Evolutionary conservation across 768 basidiomycete genomes (phyloP).

Genomic region (Collybiopsis confluens): DNA sequence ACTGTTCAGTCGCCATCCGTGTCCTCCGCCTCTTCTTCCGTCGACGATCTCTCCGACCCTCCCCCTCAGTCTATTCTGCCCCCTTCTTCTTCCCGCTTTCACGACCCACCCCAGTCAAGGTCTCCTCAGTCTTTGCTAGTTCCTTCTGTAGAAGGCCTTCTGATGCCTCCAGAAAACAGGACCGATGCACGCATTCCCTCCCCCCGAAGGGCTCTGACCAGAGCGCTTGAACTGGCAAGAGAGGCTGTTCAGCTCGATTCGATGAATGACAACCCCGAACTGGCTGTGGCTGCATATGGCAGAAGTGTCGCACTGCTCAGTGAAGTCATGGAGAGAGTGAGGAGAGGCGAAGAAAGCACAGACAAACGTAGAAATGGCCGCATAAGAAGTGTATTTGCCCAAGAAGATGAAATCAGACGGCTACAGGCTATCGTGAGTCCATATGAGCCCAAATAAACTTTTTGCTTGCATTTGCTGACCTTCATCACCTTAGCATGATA

Average conservation of each 20-base stretch:
- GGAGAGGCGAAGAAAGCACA: constrained; percentile 77
- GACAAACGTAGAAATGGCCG: constrained; percentile 60
- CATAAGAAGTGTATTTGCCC: constrained; percentile 79
- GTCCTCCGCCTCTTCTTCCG: constrained; percentile 20
- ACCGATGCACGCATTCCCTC: constrained; percentile 61
- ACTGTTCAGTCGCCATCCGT: constrained; percentile 56
- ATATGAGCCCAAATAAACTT: too few relatives aligned
- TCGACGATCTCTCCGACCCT: constrained; percentile 54
- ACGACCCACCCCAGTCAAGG: constrained; percentile 14
- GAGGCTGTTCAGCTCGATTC: constrained; percentile 88
- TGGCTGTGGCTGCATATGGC: constrained; percentile 85
- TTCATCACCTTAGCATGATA: constrained; percentile 69
- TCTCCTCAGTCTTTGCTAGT: neutral
- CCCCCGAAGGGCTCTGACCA: constrained; percentile 80
- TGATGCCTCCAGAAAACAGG: constrained; percentile 37
- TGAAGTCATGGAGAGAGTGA: constrained; percentile 90
- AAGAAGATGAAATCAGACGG: constrained; percentile 84
- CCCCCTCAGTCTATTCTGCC: constrained; percentile 50
- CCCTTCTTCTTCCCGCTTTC: constrained; percentile 29
- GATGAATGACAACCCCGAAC: constrained; percentile 83
- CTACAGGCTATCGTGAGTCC: constrained; percentile 84
- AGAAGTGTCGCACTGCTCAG: constrained; percentile 82
- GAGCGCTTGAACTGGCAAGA: constrained; percentile 81
- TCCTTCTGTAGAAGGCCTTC: constrained; percentile 29
- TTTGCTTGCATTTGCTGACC: constrained; percentile 4